Conservation (phyloP, 1,284 basidiomycete species). For the Albatrellus sp. region DNA sequence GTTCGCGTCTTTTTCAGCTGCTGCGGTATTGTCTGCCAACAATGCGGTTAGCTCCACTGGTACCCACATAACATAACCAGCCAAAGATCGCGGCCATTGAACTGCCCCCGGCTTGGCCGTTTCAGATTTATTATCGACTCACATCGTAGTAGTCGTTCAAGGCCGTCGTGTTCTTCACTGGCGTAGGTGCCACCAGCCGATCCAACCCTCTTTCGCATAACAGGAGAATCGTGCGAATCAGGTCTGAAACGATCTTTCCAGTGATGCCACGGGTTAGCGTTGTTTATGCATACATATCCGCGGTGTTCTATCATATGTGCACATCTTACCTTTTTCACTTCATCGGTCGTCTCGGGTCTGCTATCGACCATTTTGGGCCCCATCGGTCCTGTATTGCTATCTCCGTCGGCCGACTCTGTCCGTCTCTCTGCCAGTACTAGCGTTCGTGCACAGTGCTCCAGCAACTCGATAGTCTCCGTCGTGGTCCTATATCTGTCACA, state of each 20-base stretch:
- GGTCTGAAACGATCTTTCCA: not conserved
- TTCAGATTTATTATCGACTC: conserved; percentile 2
- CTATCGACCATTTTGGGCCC: not conserved
- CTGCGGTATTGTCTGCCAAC: conserved; percentile 14
- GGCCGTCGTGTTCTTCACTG: conserved; percentile 4
- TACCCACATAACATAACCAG: conserved; percentile 1
- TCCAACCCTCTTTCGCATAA: conserved; percentile 1
- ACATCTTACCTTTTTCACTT: not conserved
- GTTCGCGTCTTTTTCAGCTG: conserved; percentile 20
- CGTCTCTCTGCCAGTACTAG: conserved; percentile 6
- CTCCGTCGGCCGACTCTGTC: not conserved
- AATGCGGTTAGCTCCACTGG: not conserved
- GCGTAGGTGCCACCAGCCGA: conserved; percentile 4
- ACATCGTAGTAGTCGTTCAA: conserved; percentile 10
- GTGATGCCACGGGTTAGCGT: not conserved
- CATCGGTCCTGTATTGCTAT: not conserved
- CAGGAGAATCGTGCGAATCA: conserved; percentile 1
- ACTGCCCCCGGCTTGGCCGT: not conserved
- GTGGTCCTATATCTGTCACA: not conserved
- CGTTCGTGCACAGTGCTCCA: conserved; percentile 4
- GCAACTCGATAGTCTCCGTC: conserved; percentile 1
- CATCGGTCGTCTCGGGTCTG: not conserved
- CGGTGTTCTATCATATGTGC: no score
- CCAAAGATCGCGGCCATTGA: no score
- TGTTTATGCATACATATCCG: not conserved